phyloP scores from a whole-genome alignment of 1,284 basidiomycete species.

The Cryptococcus amylolentus region DNA sequence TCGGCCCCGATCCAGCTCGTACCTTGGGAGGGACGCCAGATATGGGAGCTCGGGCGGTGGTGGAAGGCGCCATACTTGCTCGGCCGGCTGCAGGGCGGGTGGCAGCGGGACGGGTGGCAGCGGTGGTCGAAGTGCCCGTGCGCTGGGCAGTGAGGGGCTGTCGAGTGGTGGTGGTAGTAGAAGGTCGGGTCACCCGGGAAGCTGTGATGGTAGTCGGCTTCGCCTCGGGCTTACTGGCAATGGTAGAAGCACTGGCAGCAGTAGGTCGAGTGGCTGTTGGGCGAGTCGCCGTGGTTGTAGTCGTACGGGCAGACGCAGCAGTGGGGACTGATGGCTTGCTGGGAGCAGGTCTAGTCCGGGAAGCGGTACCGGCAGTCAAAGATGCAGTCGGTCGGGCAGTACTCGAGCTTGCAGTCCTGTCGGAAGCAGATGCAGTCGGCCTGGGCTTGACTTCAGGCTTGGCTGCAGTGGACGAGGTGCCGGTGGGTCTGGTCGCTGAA shows the following conservation, averaged over 20 bases:
- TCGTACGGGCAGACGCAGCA: constrained; percentile 1
- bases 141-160: neutral
- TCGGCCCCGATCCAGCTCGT: constrained; percentile 10
- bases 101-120: neutral
- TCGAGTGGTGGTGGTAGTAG: neutral
- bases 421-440: constrained; percentile 9
- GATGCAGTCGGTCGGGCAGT: constrained; percentile 6
- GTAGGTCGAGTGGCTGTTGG: constrained; percentile 1
- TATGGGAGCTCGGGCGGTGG: neutral
- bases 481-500: constrained; percentile 6
- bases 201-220: constrained; percentile 2
- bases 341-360: neutral
- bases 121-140: neutral
- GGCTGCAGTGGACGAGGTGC: neutral
- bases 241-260: neutral
- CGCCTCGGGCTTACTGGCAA: neutral
- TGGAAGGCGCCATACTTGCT: constrained; percentile 13
- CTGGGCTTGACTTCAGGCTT: neutral
- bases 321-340: neutral
- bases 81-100: constrained; percentile 6
- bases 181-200: neutral
- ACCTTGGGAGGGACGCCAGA: constrained; percentile 4
- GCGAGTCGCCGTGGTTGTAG: neutral
- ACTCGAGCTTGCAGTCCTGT: constrained; percentile 1
- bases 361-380: constrained; percentile 2